phyloP scores from a whole-genome alignment of 2,329 filamentous ascomycete species.

The Calonectria hongkongensis region DNA sequence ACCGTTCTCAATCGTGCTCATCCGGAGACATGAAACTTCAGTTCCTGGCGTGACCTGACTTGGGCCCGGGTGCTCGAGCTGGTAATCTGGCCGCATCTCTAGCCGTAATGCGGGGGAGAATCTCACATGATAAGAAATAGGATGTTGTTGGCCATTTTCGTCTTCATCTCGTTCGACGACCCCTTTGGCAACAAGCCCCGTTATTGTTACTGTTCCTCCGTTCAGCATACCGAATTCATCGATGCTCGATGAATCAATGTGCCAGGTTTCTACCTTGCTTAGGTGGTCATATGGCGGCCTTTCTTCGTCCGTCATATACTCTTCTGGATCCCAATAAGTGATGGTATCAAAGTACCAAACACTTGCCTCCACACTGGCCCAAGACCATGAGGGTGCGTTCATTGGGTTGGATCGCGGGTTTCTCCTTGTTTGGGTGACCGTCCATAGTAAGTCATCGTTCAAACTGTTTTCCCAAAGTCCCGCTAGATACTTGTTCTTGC shows the following conservation, averaged over 20 bases:
- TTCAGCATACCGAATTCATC: constrained; percentile 33
- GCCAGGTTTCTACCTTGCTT: constrained; percentile 25
- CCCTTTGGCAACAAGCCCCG: constrained; percentile 22
- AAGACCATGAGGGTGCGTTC: constrained; percentile 32
- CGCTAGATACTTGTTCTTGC: constrained; percentile 29
- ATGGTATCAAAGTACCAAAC: constrained; percentile 33
- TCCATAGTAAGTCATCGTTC: constrained; percentile 36
- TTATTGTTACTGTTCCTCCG: constrained; percentile 8
- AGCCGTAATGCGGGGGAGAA: background rate
- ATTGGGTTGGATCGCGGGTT: constrained; percentile 9
- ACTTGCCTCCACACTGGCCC: constrained; percentile 25
- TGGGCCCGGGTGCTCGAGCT: background rate
- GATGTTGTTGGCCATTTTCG: background rate
- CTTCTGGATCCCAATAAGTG: constrained; percentile 19
- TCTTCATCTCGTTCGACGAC: constrained; percentile 19
- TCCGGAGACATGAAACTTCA: background rate
- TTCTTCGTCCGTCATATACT: constrained; percentile 27
- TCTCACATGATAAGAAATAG: background rate
- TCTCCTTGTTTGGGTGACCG: background rate
- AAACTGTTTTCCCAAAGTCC: constrained; percentile 31
- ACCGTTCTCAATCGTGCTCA: background rate
- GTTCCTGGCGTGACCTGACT: background rate
- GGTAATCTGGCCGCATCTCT: constrained; percentile 5
- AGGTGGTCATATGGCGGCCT: constrained; percentile 29
- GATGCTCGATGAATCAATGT: constrained; percentile 24